Conservation (phyloP, 1,139 yeast species). For the Geotrichum candidum region DNA sequence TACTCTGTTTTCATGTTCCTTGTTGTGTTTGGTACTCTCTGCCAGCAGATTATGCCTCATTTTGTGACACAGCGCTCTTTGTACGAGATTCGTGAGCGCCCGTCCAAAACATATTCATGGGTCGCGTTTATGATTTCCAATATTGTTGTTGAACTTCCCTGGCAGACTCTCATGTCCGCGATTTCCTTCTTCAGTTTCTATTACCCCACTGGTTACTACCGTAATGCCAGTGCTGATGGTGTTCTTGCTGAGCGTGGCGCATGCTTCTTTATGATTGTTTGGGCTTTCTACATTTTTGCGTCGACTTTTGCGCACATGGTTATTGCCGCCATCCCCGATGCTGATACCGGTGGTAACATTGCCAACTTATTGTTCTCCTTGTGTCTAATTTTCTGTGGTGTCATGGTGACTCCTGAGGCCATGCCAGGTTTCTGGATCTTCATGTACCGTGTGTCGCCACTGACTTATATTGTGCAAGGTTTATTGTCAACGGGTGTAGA, state of each 20-base stretch:
- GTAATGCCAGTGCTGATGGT: conserved; percentile 42
- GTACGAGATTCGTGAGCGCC: conserved; percentile 88
- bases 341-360: conserved; percentile 71
- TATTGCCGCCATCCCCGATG: conserved; percentile 56
- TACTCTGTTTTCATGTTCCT: conserved; percentile 65
- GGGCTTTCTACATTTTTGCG: conserved; percentile 53
- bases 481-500: conserved; percentile 50
- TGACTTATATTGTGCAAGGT: conserved; percentile 60
- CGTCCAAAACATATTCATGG: conserved; percentile 64
- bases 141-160: conserved; percentile 68
- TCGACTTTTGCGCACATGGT: conserved; percentile 61
- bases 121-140: conserved; percentile 55
- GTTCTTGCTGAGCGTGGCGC: conserved; percentile 56
- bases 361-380: conserved; percentile 59
- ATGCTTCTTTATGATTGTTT: conserved; percentile 53
- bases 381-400: conserved; percentile 78
- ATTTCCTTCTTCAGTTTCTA: conserved; percentile 69
- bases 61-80: conserved; percentile 68
- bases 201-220: conserved; percentile 62
- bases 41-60: conserved; percentile 70
- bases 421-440: conserved; percentile 63
- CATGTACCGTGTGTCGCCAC: conserved; percentile 68
- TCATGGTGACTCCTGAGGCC: conserved; percentile 53
- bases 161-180: conserved; percentile 55
- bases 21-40: conserved; percentile 53